Evolutionary conservation across 2,329 filamentous ascomycete species (phyloP), one percentile per base, ranked within the genome.

Genomic region (Tolypocladium amazonense): DNA sequence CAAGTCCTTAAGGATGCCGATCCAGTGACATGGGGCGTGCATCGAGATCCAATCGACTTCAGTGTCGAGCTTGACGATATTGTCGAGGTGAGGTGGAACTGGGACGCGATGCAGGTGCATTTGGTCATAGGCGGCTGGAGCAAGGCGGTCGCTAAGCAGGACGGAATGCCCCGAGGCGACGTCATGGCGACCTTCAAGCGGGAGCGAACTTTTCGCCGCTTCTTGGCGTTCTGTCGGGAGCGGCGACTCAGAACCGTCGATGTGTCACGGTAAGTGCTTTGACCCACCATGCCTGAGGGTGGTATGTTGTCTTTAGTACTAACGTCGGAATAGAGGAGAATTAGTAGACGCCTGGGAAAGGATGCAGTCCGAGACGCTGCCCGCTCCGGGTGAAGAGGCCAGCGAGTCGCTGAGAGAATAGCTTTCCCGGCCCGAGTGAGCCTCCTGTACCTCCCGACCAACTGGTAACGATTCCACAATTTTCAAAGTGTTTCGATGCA

Each of bases 171-270:
- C 12, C 70, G 78, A 7, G 79, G 79, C 3, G 73, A 80, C 52
- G 66, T 84, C 3, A 71, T 84, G 63, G 79, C 77, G 8, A 69
- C 75, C 59, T 84, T 85, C 64, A 81, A 81, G 67, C 69, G 81
- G 7, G 74, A 77, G 63, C 73, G 79, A 25, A 83, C 81, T 6
- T 80, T 82, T 71, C 72, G 74, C 60, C 73, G 82, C 2, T 82
- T 85, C 62, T 67, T 84, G 55, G 65, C 67, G 25, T 81, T 83
- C 60, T 73, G 77, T 45, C 71, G 72, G 60, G 73, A 73, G 62
- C 77, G 75, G 68, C 74, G 73, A 0, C 66, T 83, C 8, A 70
- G 66, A 50, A 62, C 82, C 55, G 66, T 72, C 2, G 76, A 76
- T 64, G 70, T 69, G 1, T 67, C 70, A 14, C 62, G 62, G 81